phyloP scores from a whole-genome alignment of 805 yeast species.

The Starmerella stigmatis region DNA sequence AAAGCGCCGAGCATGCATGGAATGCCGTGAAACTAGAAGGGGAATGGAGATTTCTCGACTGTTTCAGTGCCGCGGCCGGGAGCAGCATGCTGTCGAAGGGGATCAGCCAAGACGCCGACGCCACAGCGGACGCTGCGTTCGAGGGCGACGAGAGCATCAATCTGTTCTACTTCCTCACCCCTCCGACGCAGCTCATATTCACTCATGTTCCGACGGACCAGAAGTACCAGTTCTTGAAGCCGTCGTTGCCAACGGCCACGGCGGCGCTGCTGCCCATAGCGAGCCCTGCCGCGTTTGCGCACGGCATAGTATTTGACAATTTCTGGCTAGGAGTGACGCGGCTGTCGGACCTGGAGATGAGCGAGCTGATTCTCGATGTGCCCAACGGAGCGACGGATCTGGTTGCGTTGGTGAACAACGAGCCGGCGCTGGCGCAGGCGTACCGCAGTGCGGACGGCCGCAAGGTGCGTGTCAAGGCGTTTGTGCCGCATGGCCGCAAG shows the following conservation, averaged over 20 bases:
- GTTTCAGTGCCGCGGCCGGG: conserved; percentile 31
- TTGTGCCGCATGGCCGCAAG: conserved; percentile 56
- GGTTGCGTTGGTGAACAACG: conserved; percentile 39
- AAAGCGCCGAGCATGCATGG: conserved; percentile 66
- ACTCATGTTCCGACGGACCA: conserved; percentile 78
- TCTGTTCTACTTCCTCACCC: conserved; percentile 63
- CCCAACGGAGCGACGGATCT: conserved; percentile 60
- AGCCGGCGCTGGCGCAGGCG: conserved; percentile 62
- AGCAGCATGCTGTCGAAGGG: conserved; percentile 22
- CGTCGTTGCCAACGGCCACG: conserved; percentile 67
- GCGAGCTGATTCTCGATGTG: conserved; percentile 63
- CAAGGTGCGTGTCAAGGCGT: conserved; percentile 67
- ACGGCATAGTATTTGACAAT: conserved; percentile 48
- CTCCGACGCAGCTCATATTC: conserved; percentile 64
- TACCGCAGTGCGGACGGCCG: conserved; percentile 52
- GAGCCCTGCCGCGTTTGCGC: conserved; percentile 67
- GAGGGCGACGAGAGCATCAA: conserved; percentile 28
- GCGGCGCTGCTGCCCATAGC: conserved; percentile 75
- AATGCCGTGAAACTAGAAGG: conserved; percentile 63
- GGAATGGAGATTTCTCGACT: conserved; percentile 71
- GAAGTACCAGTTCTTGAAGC: conserved; percentile 70
- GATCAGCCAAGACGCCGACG: conserved; percentile 17
- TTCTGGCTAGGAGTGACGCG: conserved; percentile 70
- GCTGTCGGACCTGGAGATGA: conserved; percentile 62
- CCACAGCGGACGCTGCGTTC: not conserved